A percentile compares a stretch with the other conserved stretches of the same genome.
These are phyloP conservation scores for Fusarium secorum DNA, from an alignment of 2,329 filamentous ascomycete genomes.

Conservation along the genomic window DNA sequence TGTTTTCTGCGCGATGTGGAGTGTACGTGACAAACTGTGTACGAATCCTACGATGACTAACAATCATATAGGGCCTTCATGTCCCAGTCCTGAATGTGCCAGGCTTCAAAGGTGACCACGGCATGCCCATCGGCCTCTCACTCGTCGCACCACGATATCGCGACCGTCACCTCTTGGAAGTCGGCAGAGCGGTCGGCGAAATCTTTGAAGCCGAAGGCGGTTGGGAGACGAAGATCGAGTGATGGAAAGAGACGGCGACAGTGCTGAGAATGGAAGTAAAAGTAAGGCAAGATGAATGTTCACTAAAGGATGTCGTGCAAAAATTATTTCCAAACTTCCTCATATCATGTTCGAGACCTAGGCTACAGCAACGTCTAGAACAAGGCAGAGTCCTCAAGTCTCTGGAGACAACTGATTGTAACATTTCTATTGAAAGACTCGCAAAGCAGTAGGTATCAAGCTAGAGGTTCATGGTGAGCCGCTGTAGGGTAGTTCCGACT, in stretches of 20 bases:
- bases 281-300: neutral
- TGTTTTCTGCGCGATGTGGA: slow-evolving; percentile 62
- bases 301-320: neutral
- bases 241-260: too few species aligned
- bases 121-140: slow-evolving; percentile 67
- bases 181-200: slow-evolving; percentile 49
- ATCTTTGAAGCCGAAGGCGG: slow-evolving; percentile 46
- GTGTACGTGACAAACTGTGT: slow-evolving; percentile 49
- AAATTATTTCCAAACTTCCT: neutral
- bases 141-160: slow-evolving; percentile 58
- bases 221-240: slow-evolving; percentile 34
- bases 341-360: too few species aligned
- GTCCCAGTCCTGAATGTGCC: slow-evolving; percentile 70
- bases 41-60: neutral
- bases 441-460: too few species aligned
- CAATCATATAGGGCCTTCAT: slow-evolving; percentile 55
- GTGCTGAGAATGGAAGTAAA: too few species aligned
- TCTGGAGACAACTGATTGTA: neutral
- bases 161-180: slow-evolving; percentile 55
- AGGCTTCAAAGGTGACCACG: slow-evolving; percentile 62
- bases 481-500: neutral
- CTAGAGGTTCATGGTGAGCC: too few species aligned
- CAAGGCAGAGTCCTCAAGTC: neutral
- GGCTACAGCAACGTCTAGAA: too few species aligned
- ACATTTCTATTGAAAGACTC: neutral